Evolutionary conservation across 352 stramenopile species (phyloP), one percentile per base, ranked within the genome.

Genomic region (Globisporangium solare): DNA sequence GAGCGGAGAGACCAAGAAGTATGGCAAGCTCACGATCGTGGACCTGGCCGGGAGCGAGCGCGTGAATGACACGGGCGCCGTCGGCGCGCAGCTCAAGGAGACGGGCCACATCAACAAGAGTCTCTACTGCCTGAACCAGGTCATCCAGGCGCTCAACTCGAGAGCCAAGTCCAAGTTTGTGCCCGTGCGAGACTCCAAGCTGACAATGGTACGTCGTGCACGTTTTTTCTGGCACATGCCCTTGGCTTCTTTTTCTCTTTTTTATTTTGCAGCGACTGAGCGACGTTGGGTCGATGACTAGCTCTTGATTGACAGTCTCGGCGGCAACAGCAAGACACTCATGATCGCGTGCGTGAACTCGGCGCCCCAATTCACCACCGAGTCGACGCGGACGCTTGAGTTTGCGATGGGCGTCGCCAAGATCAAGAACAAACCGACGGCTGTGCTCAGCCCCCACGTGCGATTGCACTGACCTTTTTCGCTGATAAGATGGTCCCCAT

Each of bases 101-200:
- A 88, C 79, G 0, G 79, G 76, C 3, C 73, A 89, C 54, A 92
- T 89, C 61, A 92, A 92, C 60, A 86, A 83, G 59, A 92, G 81
- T 53, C 66, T 92, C 22, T 80, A 88, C 58, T 89, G 77, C 56
- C 73, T 92, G 0, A 89, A 71, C 51, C 70, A 92, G 14, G 81
- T 92, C 27, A 89, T 92, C 56, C 75, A 87, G 22, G 79, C 81
- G 7, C 73, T 92, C 58, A 88, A 78, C 47, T 62, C 75, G 3
- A 75, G 71, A 2, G 61, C 54, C 27, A 83, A 72, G 49, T 46
- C 48, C 37, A 88, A 85, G 58, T 88, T 89, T 49, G 69, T 92
- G 7, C 81, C 81, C 3, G 83, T 70, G 21, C 75, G 81, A 22
- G 79, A 89, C 61, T 92, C 79, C 2, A 89, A 92, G 40, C 67